Conservation (phyloP, 208 protist species). For the Crithidia expoeki region DNA sequence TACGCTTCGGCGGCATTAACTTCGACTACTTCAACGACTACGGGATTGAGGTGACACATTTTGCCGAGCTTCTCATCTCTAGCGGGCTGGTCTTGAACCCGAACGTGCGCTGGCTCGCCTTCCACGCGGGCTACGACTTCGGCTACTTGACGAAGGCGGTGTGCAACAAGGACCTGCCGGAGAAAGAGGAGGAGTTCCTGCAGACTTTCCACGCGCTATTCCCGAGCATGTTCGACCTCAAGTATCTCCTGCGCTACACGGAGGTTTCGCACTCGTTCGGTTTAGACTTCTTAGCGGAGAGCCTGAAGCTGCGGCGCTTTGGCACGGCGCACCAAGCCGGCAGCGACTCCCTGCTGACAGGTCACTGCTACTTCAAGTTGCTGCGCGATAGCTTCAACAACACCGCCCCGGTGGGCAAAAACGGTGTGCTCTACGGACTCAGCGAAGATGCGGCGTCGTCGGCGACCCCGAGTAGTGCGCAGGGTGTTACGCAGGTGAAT, state of each 20-base stretch:
- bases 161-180: slow-evolving; percentile 95
- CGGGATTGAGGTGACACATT: slow-evolving; percentile 97
- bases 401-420: slow-evolving; percentile 80
- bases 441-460: slow-evolving; percentile 85
- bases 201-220: slow-evolving; percentile 96
- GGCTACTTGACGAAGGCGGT: slow-evolving; percentile 97
- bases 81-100: slow-evolving; percentile 97
- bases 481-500: slow-evolving; percentile 36
- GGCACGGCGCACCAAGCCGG: slow-evolving; percentile 96
- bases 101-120: slow-evolving; percentile 97
- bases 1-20: slow-evolving; percentile 96
- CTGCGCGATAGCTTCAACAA: slow-evolving; percentile 88
- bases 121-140: slow-evolving; percentile 99
- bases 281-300: slow-evolving; percentile 96
- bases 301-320: slow-evolving; percentile 92
- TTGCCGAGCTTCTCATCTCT: slow-evolving; percentile 97
- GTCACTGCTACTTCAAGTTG: slow-evolving; percentile 98
- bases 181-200: slow-evolving; percentile 97
- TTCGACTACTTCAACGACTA: slow-evolving; percentile 95
- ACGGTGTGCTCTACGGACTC: slow-evolving; percentile 96
- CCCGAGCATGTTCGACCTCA: slow-evolving; percentile 98
- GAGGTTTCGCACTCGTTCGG: slow-evolving; percentile 93
- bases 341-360: slow-evolving; percentile 97
- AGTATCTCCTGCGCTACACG: slow-evolving; percentile 97
- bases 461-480: slow-evolving; percentile 77